Conservation (phyloP, 768 basidiomycete species). For the Cystofilobasidium capitatum region DNA sequence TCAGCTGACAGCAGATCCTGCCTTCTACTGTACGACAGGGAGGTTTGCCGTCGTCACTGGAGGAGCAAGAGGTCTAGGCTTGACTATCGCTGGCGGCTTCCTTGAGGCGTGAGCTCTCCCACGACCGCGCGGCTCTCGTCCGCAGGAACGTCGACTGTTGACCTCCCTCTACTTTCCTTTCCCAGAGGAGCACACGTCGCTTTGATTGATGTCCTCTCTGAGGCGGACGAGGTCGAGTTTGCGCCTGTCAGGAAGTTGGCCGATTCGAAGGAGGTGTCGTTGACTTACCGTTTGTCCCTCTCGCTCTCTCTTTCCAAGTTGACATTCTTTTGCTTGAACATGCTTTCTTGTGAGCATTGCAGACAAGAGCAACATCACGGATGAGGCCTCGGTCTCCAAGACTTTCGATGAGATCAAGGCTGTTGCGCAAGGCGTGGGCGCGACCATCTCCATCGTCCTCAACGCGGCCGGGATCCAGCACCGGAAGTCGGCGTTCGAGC, state of each 20-base stretch:
- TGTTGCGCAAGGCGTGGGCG: neutral
- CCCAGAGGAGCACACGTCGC: neutral
- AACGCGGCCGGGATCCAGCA: slow-evolving; percentile 8
- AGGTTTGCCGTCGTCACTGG: slow-evolving; percentile 1
- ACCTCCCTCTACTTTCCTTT: too few species aligned
- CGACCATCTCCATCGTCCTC: neutral
- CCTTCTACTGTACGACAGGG: neutral
- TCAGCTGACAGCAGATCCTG: neutral
- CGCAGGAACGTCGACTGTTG: too few species aligned
- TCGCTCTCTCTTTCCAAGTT: neutral
- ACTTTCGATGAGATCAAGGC: neutral
- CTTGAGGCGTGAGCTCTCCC: neutral
- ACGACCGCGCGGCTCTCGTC: neutral
- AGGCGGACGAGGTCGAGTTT: neutral
- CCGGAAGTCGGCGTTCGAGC: neutral
- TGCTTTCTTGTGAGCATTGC: neutral
- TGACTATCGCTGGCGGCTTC: neutral
- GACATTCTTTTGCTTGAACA: neutral
- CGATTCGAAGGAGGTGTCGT: neutral
- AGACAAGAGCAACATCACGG: slow-evolving; percentile 2
- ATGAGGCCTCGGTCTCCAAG: neutral
- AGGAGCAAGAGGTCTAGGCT: neutral
- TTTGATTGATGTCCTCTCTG: neutral
- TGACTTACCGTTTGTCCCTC: neutral
- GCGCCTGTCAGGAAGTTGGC: neutral